These are phyloP conservation scores for Cryptococcus hybrid DNA, from an alignment of 1,284 basidiomycete genomes.

Conservation along the genomic window DNA sequence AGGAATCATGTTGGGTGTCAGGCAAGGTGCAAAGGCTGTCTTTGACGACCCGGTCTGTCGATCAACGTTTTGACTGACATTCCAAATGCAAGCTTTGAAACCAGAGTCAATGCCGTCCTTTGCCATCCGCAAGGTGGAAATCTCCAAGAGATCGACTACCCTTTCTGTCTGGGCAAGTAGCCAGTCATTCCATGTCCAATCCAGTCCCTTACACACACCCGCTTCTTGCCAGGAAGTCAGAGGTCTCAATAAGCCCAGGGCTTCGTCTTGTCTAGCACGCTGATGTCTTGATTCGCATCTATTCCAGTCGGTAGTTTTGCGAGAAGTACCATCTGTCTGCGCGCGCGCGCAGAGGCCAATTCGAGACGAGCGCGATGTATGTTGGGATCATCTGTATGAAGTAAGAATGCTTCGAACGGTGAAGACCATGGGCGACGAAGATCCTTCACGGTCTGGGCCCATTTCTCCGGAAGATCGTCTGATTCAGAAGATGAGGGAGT, in stretches of 20 bases:
- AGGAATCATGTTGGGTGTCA: slow-evolving; percentile 97
- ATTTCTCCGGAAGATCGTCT: slow-evolving; percentile 61
- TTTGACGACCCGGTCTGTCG: slow-evolving; percentile 77
- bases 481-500: slow-evolving; percentile 46
- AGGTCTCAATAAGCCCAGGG: slow-evolving; percentile 77
- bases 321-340: slow-evolving; percentile 54
- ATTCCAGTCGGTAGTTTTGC: slow-evolving; percentile 69
- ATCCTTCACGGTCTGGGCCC: slow-evolving; percentile 66
- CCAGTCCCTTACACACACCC: slow-evolving; percentile 80
- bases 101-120: slow-evolving; percentile 76
- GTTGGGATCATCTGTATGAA: slow-evolving; percentile 83
- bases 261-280: slow-evolving; percentile 78
- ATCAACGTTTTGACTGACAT: slow-evolving; percentile 95
- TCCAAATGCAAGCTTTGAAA: slow-evolving; percentile 94
- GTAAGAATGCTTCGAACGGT: slow-evolving; percentile 86
- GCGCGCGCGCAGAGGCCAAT: slow-evolving; percentile 58
- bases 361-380: slow-evolving; percentile 86
- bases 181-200: slow-evolving; percentile 95
- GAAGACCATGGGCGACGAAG: slow-evolving; percentile 82
- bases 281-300: slow-evolving; percentile 91
- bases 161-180: slow-evolving; percentile 84
- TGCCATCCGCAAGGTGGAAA: slow-evolving; percentile 77
- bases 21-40: slow-evolving; percentile 82
- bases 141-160: slow-evolving; percentile 93
- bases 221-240: slow-evolving; percentile 93